Evolutionary conservation across 1,284 basidiomycete genomes (phyloP).

Genomic region (Sparassis latifolia): DNA sequence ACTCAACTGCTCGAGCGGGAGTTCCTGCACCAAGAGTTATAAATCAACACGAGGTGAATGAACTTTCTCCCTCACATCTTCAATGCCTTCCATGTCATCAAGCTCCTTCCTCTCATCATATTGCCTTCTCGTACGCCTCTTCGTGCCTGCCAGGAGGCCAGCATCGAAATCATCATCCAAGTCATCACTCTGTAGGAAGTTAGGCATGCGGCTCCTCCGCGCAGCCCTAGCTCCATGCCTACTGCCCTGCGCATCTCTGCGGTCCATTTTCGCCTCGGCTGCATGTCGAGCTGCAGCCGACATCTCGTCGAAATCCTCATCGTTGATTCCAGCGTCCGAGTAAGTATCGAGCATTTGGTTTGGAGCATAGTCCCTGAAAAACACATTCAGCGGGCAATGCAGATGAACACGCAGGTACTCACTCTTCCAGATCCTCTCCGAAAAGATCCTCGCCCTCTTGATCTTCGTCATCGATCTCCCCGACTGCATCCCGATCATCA

Average conservation of each 20-base stretch:
- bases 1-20: conserved; percentile 92
- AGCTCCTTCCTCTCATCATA: conserved; percentile 84
- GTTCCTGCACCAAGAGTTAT: conserved; percentile 49
- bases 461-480: conserved; percentile 65
- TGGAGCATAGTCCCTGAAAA: conserved; percentile 76
- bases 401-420: conserved; percentile 23
- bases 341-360: conserved; percentile 86
- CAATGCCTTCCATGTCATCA: conserved; percentile 81
- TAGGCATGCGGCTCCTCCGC: conserved; percentile 73
- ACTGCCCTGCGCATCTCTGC: conserved; percentile 76
- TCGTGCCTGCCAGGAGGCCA: conserved; percentile 62
- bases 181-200: conserved; percentile 76
- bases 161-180: conserved; percentile 25
- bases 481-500: conserved; percentile 71
- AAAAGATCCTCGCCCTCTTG: conserved; percentile 94
- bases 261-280: conserved; percentile 85
- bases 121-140: conserved; percentile 71
- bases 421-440: conserved; percentile 75
- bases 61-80: conserved; percentile 52
- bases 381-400: background rate
- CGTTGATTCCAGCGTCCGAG: conserved; percentile 83
- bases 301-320: conserved; percentile 74
- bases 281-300: conserved; percentile 71
- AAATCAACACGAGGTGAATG: background rate
- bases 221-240: conserved; percentile 60